These are phyloP conservation scores for Cryptococcus sp. DNA, from an alignment of 1,284 basidiomycete genomes.

Conservation along the genomic window DNA sequence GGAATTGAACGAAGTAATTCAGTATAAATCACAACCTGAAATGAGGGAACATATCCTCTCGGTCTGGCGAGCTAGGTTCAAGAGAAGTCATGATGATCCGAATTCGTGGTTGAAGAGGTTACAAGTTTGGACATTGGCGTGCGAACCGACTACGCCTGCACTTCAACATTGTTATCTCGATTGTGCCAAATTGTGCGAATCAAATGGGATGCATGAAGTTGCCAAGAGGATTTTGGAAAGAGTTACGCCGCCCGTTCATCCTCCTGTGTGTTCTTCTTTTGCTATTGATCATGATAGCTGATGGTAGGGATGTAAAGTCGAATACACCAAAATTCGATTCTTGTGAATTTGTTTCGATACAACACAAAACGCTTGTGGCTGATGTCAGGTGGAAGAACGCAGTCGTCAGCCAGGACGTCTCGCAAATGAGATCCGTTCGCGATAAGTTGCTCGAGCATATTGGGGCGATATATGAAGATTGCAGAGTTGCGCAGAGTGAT, in stretches of 20 bases:
- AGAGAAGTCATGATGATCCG: constrained; percentile 34
- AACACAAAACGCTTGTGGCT: neutral
- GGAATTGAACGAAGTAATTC: constrained; percentile 42
- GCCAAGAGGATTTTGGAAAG: constrained; percentile 25
- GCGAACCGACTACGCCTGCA: constrained; percentile 21
- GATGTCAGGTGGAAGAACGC: constrained; percentile 19
- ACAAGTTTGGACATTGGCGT: constrained; percentile 37
- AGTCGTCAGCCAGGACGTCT: constrained; percentile 6
- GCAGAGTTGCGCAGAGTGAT: constrained; percentile 11
- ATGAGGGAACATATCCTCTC: constrained; percentile 20
- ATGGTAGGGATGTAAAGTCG: constrained; percentile 34
- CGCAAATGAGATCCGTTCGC: constrained; percentile 8
- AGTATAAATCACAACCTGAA: constrained; percentile 37
- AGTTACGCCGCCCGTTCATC: constrained; percentile 16
- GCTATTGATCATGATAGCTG: neutral
- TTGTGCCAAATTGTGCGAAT: constrained; percentile 38
- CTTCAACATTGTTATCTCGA: constrained; percentile 37
- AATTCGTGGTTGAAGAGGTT: constrained; percentile 39
- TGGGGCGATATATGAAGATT: constrained; percentile 12
- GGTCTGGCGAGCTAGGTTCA: constrained; percentile 30
- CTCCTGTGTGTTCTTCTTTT: constrained; percentile 21
- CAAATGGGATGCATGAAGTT: constrained; percentile 28
- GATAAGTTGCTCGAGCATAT: constrained; percentile 22
- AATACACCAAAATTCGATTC: constrained; percentile 34
- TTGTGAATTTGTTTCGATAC: constrained; percentile 18